phyloP scores from a whole-genome alignment of 495 filamentous ascomycete species.

The Ascodesmis nigricans region DNA sequence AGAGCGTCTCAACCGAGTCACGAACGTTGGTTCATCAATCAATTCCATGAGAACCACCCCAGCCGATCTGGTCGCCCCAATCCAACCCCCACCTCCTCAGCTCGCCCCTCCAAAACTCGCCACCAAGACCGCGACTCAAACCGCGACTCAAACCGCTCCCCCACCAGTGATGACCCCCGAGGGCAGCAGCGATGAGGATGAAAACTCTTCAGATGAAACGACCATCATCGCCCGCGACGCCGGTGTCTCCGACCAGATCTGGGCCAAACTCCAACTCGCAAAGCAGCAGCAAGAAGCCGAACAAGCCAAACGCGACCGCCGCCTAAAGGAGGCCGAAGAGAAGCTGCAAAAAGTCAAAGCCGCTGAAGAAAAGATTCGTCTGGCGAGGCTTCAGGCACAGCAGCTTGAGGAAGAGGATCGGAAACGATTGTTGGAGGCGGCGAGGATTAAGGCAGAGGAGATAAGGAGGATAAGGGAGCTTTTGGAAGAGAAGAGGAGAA shows the following conservation, averaged over 20 bases:
- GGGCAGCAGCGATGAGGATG: neutral
- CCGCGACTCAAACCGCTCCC: neutral
- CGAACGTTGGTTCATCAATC: neutral
- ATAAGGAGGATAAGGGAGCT: neutral
- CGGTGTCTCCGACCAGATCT: constrained; percentile 38
- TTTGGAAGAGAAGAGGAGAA: neutral
- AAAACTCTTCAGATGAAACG: neutral
- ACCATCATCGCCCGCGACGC: constrained; percentile 25
- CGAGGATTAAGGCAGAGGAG: constrained; percentile 1
- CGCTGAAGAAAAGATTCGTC: neutral
- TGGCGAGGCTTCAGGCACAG: too few species aligned
- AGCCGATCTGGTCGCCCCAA: neutral
- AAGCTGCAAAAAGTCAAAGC: constrained; percentile 2
- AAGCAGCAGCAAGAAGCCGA: neutral
- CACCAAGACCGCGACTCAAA: neutral
- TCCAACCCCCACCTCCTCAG: neutral
- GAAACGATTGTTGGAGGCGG: neutral
- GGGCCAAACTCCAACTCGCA: constrained; percentile 31
- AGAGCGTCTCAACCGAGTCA: neutral
- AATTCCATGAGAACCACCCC: neutral
- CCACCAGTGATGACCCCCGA: neutral
- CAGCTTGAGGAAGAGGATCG: too few species aligned
- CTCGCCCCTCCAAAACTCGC: neutral
- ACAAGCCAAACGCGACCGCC: neutral
- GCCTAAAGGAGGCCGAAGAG: constrained; percentile 1